Percentiles rank a stretch among this genome's conserved stretches.
These are phyloP conservation scores for Phytophthora hibernalis DNA, from an alignment of 352 stramenopile genomes.

Conservation along the genomic window DNA sequence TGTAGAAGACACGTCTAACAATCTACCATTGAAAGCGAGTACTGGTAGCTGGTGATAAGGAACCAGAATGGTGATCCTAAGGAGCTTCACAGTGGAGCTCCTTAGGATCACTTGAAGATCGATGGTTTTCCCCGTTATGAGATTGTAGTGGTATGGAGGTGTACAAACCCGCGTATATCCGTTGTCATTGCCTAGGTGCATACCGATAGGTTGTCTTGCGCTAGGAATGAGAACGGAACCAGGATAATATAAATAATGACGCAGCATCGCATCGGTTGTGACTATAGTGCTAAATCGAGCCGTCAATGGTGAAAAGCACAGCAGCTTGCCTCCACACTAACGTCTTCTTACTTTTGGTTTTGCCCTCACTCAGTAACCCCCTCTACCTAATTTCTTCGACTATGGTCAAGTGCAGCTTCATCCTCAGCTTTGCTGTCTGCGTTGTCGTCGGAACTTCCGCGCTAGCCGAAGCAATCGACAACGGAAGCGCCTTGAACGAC, in stretches of 20 bases:
- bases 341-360: constrained; percentile 20
- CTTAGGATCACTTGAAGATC: too few relatives aligned
- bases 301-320: not conserved
- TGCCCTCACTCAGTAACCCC: not conserved
- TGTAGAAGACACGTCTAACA: too few relatives aligned
- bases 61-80: too few relatives aligned
- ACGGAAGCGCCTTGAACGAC: constrained; percentile 8
- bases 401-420: constrained; percentile 36
- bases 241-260: constrained; percentile 7
- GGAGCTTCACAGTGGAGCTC: too few relatives aligned
- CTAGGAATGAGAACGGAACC: not conserved
- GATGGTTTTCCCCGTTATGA: too few relatives aligned
- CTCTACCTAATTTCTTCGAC: not conserved
- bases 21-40: too few relatives aligned
- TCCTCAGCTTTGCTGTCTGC: constrained; percentile 8
- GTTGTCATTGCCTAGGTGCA: not conserved
- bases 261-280: constrained; percentile 1
- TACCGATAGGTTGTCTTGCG: not conserved
- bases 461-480: constrained; percentile 1
- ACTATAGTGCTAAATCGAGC: constrained; percentile 11
- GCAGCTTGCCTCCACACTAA: not conserved
- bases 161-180: not conserved
- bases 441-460: constrained; percentile 3
- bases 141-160: not conserved
- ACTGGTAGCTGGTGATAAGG: too few relatives aligned